Evolutionary conservation across 2,329 filamentous ascomycete species (phyloP).

Genomic region (Penicillium sp.): DNA sequence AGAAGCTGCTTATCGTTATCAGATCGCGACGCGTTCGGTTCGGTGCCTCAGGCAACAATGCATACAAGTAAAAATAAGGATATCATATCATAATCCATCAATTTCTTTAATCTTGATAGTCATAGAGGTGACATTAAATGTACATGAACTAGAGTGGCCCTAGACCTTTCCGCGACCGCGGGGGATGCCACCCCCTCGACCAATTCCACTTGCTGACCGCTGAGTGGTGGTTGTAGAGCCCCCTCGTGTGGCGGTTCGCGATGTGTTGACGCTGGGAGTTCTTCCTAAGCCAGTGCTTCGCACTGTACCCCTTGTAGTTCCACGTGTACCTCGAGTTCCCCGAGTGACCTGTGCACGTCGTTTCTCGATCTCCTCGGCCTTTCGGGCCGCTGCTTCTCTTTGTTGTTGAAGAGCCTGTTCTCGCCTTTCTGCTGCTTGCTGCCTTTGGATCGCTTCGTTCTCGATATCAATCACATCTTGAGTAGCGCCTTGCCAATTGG

Average conservation of each 20-base stretch:
- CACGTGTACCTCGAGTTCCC: constrained; percentile 32
- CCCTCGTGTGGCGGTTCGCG: constrained; percentile 31
- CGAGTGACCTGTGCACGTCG: constrained; percentile 36
- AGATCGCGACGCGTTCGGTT: constrained; percentile 14
- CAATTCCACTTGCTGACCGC: constrained; percentile 40
- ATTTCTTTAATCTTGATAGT: constrained; percentile 23
- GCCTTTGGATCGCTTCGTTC: constrained; percentile 67
- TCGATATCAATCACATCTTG: constrained; percentile 85
- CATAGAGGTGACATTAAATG: constrained; percentile 9
- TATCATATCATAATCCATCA: constrained; percentile 9
- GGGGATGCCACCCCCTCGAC: constrained; percentile 35
- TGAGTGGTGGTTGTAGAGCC: constrained; percentile 35
- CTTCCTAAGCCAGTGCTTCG: constrained; percentile 35
- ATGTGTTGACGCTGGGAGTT: constrained; percentile 34
- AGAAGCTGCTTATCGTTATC: constrained; percentile 8
- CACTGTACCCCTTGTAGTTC: constrained; percentile 34
- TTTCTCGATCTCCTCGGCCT: constrained; percentile 49
- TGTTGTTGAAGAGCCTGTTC: constrained; percentile 75
- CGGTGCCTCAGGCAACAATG: constrained; percentile 15
- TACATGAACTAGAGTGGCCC: constrained; percentile 17
- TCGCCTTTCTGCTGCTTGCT: constrained; percentile 72
- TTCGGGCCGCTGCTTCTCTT: constrained; percentile 62
- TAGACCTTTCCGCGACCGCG: constrained; percentile 35
- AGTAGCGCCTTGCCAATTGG: constrained; percentile 81
- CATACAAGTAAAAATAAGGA: constrained; percentile 2